These are phyloP conservation scores for Boletus insuetus DNA, from an alignment of 768 basidiomycete genomes.

Conservation along the genomic window DNA sequence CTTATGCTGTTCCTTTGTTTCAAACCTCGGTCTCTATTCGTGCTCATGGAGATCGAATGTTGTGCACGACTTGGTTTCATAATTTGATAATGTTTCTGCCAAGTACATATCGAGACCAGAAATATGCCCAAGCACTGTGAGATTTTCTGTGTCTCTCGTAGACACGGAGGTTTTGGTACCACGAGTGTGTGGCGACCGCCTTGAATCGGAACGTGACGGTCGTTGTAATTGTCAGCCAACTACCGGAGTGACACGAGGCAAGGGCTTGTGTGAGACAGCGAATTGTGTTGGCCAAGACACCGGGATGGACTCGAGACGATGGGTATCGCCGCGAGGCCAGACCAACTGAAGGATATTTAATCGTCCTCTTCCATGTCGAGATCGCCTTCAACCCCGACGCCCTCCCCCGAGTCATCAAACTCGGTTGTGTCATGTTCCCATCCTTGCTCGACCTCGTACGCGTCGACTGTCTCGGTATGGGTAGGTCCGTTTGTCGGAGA, in stretches of 20 bases:
- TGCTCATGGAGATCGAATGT: neutral
- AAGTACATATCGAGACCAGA: neutral
- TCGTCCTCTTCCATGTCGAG: conserved; percentile 63
- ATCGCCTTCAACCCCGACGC: conserved; percentile 66
- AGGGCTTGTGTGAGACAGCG: neutral
- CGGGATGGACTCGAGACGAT: neutral
- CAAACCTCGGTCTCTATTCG: too few species aligned
- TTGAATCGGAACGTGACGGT: neutral
- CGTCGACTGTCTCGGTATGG: conserved; percentile 5
- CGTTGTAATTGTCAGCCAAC: neutral
- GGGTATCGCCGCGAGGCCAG: neutral
- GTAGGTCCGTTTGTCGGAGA: neutral
- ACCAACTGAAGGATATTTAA: conserved; percentile 13
- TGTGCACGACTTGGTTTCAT: neutral
- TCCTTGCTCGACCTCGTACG: conserved; percentile 24
- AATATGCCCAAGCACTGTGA: neutral
- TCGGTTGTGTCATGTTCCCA: conserved; percentile 39
- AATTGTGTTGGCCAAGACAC: neutral
- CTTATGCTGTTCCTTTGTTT: too few species aligned
- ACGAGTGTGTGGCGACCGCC: too few species aligned
- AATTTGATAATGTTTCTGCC: neutral
- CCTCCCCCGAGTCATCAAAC: conserved; percentile 67
- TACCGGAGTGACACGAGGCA: neutral
- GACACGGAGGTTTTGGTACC: neutral
- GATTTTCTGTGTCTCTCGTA: neutral